Base-by-base conservation (phyloP, 1,284 basidiomycete genomes). In the Fistulina hepatica region DNA sequence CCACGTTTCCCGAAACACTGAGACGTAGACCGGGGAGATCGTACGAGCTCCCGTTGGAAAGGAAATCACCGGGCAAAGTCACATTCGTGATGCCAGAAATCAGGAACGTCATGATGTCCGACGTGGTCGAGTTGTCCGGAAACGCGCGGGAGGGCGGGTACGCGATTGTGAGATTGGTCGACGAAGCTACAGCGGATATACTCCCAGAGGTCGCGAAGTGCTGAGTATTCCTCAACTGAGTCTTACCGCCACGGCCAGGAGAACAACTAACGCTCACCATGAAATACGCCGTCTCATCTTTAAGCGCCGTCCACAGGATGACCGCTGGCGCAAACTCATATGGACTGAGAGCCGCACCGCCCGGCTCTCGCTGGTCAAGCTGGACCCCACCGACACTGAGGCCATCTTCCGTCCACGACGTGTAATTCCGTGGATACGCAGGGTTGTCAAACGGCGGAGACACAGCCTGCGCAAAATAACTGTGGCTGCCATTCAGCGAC, bases 361-460 rank as follows among this genome's bases (percentile, higher is more conserved):
- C 54, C 5, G 53, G 44, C 26, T 48, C 44, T 19, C 44, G 44
- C 20, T 47, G 44, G 36, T 57, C 56, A 6, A 55, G 40, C 33
- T 52, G 41, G 16, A 56, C 47, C 13, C 46, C 56, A 20, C 56
- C 54, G 15, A 52, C 48, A 43, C 53, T 57, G 11, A 56, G 35
- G 6, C 54, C 56, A 8, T 36, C 30, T 5, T 34, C 46, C 13
- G 47, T 56, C 51, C 51, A 57, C 8, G 50, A 45, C 2, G 53
- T 53, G 36, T 57, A 57, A 36, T 55, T 56, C 7, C 56, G 46
- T 6, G 56, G 54, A 25, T 43, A 45, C 2, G 34, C 34, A 1
- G 45, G 36, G 21, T 47, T 42, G 19, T 57, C 56, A 33, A 49
- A 57, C 2, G 56, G 56, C 3, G 50, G 56, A 1, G 54, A 57